Evolutionary conservation across 78 protist genomes (phyloP).

Genomic region (Chrysochromulina parva): DNA sequence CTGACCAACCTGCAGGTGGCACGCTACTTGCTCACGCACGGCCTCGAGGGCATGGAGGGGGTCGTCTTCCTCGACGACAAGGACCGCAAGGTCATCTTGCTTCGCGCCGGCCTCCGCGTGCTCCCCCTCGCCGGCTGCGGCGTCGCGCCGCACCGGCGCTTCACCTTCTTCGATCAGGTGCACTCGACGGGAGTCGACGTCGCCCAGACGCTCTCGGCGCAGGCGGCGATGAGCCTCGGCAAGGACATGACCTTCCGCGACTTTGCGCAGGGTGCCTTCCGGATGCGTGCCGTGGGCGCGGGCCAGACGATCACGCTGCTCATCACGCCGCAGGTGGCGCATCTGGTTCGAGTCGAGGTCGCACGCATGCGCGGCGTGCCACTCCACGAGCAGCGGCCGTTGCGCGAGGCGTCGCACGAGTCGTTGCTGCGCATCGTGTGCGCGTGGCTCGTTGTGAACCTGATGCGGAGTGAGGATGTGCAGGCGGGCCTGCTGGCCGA

Average conservation of each 20-base stretch:
- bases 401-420: not conserved
- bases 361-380: not conserved
- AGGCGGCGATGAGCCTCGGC: constrained; percentile 77
- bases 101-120: constrained; percentile 21
- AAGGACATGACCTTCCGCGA: constrained; percentile 87
- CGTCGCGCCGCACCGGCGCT: constrained; percentile 47
- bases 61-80: constrained; percentile 60
- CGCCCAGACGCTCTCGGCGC: constrained; percentile 69
- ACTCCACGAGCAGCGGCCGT: not conserved
- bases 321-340: constrained; percentile 60
- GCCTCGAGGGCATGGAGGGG: constrained; percentile 53
- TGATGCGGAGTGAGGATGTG: constrained; percentile 57
- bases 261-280: constrained; percentile 79
- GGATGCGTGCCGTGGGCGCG: constrained; percentile 81
- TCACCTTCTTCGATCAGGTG: constrained; percentile 82
- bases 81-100: constrained; percentile 60
- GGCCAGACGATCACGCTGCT: constrained; percentile 68
- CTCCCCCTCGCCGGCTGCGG: constrained; percentile 67
- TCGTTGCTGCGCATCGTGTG: constrained; percentile 21
- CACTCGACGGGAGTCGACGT: constrained; percentile 87
- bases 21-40: constrained; percentile 29
- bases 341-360: not conserved
- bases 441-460: constrained; percentile 72
- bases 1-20: constrained; percentile 63
- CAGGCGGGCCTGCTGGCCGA: constrained; percentile 45